These are phyloP conservation scores for Clitoria ternatea DNA, from an alignment of 306 rosid genomes.

Conservation along the genomic window DNA sequence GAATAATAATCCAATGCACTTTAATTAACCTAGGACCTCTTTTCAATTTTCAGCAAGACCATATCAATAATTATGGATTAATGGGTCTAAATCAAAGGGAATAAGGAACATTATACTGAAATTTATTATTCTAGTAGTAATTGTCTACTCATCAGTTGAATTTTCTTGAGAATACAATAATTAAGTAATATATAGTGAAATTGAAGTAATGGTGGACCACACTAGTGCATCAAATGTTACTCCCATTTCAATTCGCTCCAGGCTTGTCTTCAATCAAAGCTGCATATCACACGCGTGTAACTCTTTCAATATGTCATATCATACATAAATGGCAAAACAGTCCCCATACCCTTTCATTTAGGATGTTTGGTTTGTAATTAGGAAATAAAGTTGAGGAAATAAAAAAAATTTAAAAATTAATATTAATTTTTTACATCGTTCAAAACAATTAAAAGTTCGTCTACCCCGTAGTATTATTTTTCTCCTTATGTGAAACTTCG, in stretches of 20 bases:
- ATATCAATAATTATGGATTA: background rate
- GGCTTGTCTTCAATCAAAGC: background rate
- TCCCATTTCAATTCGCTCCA: background rate
- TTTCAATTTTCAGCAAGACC: background rate
- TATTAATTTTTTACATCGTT: too few relatives aligned
- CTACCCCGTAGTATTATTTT: too few relatives aligned
- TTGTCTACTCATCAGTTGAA: background rate
- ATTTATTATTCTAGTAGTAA: background rate
- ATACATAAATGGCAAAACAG: too few relatives aligned
- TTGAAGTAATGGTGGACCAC: background rate
- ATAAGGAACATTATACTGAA: background rate
- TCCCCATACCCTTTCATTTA: too few relatives aligned
- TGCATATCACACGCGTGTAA: background rate
- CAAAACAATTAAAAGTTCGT: too few relatives aligned
- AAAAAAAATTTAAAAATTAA: too few relatives aligned
- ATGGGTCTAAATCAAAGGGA: background rate
- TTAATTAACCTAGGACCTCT: background rate
- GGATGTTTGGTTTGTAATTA: too few relatives aligned
- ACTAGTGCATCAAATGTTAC: background rate
- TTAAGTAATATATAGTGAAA: background rate
- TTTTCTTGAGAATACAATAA: background rate
- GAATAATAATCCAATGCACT: background rate
- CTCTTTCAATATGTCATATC: background rate
- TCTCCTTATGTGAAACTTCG: too few relatives aligned
- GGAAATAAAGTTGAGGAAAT: too few relatives aligned